phyloP scores from a whole-genome alignment of 1,284 basidiomycete genomes.

The Tilletia indica region DNA sequence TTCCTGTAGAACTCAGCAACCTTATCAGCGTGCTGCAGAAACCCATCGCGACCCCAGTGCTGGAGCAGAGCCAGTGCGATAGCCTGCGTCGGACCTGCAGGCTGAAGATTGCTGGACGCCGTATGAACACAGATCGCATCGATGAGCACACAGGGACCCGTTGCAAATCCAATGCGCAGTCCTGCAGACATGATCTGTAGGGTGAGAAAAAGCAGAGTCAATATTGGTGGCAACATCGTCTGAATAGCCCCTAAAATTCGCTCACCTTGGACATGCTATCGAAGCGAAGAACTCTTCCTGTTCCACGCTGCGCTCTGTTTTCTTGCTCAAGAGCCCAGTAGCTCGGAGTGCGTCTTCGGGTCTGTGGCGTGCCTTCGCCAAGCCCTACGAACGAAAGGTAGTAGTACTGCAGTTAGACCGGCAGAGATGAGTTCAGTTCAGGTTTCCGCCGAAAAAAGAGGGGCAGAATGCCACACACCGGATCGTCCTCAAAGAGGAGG shows the following conservation, averaged over 20 bases:
- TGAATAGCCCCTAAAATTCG: not conserved
- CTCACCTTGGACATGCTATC: constrained; percentile 73
- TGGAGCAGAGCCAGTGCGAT: constrained; percentile 70
- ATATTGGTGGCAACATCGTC: too few species aligned
- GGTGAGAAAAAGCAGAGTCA: not conserved
- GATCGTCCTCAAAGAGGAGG: constrained; percentile 75
- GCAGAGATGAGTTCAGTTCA: constrained; percentile 23
- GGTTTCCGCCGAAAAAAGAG: too few species aligned
- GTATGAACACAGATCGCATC: constrained; percentile 72
- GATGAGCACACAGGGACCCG: constrained; percentile 73
- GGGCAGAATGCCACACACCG: not conserved
- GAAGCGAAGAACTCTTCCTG: constrained; percentile 51
- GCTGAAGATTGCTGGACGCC: constrained; percentile 73
- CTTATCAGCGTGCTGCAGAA: constrained; percentile 68
- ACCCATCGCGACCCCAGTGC: constrained; percentile 69
- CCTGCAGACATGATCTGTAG: constrained; percentile 49
- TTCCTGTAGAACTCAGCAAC: constrained; percentile 75
- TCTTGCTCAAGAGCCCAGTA: constrained; percentile 52
- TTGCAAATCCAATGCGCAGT: constrained; percentile 70
- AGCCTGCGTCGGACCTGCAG: constrained; percentile 68
- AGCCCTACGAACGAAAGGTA: constrained; percentile 48
- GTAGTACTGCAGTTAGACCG: constrained; percentile 52
- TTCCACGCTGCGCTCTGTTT: constrained; percentile 37
- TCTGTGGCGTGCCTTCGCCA: constrained; percentile 32
- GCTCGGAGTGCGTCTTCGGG: constrained; percentile 33